Base-by-base conservation (phyloP, 2,329 filamentous ascomycete genomes). In the Botrytis byssoidea region DNA sequence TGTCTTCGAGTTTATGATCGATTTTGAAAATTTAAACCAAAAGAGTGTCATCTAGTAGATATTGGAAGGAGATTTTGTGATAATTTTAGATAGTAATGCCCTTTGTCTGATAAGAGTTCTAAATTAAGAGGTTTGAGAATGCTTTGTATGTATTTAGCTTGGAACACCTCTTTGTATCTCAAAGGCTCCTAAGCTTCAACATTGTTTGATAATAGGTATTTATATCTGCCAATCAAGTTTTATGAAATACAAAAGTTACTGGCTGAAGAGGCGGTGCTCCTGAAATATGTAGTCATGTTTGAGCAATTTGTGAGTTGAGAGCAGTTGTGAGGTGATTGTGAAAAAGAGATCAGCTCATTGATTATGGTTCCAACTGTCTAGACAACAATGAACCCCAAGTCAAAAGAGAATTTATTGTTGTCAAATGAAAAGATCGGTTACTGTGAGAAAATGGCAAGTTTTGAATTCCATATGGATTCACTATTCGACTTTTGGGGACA, bases 101-200 rank as follows among this genome's bases (percentile, higher is more conserved):
- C 66, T 69, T 69, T 69, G 66, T 57, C 32, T 42, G 66, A 57
- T 10, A 22, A 57, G 66, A 16, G 1, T 57, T 69, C 66, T 69
- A 69, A 44, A 69, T 57, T 44, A 59, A 55, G 65, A 32, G 25
- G 48, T 44, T 68, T 57, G 66, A 44, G 35, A 44, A 57, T 69
- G 66, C 37, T 69, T 68, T 68, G 37, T 57, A 32, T 44, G 37
- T 42, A 16, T 25, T 69, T 14, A 57, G 48, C 51, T 57, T 57
- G 48, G 29, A 57, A 25, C 51, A 32, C 18, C 18, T 40, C 35
- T 63, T 63, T 61, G 35, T 37, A 25, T n/a, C 59, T 25, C 29
- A 18, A 57, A 68, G 14, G 25, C 6, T 68, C 20, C 32, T 2
- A 12, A 22, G 65, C 35, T 40, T 40, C 35, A 55, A 40, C 25